phyloP scores from a whole-genome alignment of 768 basidiomycete species.

The Chiua virens region DNA sequence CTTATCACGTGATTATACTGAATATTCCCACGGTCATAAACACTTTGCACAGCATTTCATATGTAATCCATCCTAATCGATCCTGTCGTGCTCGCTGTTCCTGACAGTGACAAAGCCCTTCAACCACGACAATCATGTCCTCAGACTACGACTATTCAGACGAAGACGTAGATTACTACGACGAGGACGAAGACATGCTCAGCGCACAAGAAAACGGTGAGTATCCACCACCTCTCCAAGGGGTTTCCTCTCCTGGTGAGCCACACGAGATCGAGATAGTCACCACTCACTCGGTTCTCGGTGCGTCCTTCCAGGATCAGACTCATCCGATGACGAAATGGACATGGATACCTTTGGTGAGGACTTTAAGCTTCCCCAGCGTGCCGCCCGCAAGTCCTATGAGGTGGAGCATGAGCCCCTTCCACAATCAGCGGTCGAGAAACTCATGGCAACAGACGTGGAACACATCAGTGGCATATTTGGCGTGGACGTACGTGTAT shows the following conservation, averaged over 20 bases:
- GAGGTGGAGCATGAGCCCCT: conserved; percentile 86
- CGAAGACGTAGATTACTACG: conserved; percentile 63
- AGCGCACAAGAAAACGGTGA: conserved; percentile 60
- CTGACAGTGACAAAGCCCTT: conserved; percentile 15
- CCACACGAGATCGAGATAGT: conserved; percentile 12
- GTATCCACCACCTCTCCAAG: conserved; percentile 16
- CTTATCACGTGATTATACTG: neutral
- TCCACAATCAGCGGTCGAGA: conserved; percentile 70
- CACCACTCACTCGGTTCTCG: conserved; percentile 21
- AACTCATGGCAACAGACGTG: conserved; percentile 73
- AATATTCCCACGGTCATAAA: conserved; percentile 16
- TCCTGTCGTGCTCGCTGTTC: conserved; percentile 19
- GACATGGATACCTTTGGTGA: conserved; percentile 66
- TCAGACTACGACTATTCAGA: conserved; percentile 76
- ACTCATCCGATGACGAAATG: conserved; percentile 59
- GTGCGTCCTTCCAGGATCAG: conserved; percentile 33
- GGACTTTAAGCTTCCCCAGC: conserved; percentile 58
- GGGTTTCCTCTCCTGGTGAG: conserved; percentile 18
- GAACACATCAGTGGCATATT: conserved; percentile 88
- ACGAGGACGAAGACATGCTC: conserved; percentile 67
- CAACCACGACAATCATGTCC: conserved; percentile 38
- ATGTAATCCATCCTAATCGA: conserved; percentile 32
- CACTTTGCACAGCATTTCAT: conserved; percentile 14
- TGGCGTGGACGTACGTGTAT: conserved; percentile 76
- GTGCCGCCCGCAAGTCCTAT: conserved; percentile 66